These are phyloP conservation scores for Alternaria incomplexa DNA, from an alignment of 2,329 filamentous ascomycete species.

Conservation along the genomic window DNA sequence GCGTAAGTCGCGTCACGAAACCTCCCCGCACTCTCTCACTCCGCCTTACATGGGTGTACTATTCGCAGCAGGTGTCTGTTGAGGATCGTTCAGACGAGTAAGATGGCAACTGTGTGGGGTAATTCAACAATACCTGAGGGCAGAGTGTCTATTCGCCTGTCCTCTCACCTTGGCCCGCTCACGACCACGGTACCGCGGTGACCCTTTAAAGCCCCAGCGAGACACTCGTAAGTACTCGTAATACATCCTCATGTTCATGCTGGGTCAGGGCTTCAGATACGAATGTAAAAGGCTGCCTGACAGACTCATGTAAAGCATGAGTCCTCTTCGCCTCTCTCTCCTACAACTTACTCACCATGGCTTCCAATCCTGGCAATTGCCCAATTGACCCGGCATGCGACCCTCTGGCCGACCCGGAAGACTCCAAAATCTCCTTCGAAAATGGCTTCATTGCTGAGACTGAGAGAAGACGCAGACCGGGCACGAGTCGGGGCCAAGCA, in stretches of 20 bases:
- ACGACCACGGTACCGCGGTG: neutral
- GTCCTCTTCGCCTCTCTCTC: neutral
- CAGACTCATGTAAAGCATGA: neutral
- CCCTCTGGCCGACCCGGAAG: neutral
- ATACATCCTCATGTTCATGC: neutral
- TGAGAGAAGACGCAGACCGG: neutral
- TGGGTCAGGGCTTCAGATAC: neutral
- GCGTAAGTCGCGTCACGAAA: conserved; percentile 5
- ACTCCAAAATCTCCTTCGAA: neutral
- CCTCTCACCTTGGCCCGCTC: neutral
- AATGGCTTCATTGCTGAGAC: neutral
- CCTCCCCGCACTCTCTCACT: neutral
- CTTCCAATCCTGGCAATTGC: conserved; percentile 1
- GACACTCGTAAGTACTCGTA: neutral
- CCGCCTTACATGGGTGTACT: neutral
- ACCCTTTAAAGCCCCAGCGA: neutral
- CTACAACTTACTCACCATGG: neutral
- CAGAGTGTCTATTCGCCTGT: neutral
- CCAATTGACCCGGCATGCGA: neutral
- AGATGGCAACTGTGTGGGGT: neutral
- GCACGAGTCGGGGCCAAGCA: neutral
- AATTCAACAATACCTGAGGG: neutral
- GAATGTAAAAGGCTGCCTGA: neutral
- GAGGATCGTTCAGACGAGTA: neutral
- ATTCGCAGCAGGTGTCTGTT: neutral